These are phyloP conservation scores for Zygoascus hellenicus DNA, from an alignment of 1,139 yeast species.

Conservation along the genomic window DNA sequence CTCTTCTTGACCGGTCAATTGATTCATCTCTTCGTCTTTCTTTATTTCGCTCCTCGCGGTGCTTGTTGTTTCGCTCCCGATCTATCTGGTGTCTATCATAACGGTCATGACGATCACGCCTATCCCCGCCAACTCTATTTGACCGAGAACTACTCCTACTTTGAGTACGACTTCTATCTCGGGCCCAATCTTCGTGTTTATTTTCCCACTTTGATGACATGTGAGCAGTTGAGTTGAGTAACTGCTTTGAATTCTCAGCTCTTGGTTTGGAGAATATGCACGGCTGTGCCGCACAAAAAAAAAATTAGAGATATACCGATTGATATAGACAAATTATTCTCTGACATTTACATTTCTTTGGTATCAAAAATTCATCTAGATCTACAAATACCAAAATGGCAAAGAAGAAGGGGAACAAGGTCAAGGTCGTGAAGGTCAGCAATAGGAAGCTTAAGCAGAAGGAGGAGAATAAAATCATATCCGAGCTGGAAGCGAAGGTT, in stretches of 20 bases:
- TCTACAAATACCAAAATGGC: conserved; percentile 1
- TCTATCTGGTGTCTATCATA: no score
- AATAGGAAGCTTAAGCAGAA: conserved; percentile 19
- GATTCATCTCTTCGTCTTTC: not conserved
- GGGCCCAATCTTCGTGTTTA: conserved; percentile 4
- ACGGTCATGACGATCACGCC: not conserved
- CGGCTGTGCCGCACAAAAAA: conserved; percentile 6
- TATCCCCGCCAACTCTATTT: not conserved
- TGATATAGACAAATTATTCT: not conserved
- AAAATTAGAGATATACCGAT: conserved; percentile 4
- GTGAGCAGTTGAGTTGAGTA: not conserved
- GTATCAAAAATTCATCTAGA: no score
- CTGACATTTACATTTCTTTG: no score
- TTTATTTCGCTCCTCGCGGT: not conserved
- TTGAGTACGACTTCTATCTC: conserved; percentile 7
- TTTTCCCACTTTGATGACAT: conserved; percentile 9
- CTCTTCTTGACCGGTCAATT: not conserved
- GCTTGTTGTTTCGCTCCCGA: no score
- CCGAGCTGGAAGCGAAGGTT: conserved; percentile 21
- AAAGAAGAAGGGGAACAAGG: conserved; percentile 13
- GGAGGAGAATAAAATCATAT: conserved; percentile 26
- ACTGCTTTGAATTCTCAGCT: not conserved
- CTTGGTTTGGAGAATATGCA: not conserved
- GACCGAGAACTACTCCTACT: not conserved
- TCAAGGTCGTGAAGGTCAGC: conserved; percentile 7